Conservation (phyloP, 2,329 filamentous ascomycete species). For the Biscogniauxia sp. region DNA sequence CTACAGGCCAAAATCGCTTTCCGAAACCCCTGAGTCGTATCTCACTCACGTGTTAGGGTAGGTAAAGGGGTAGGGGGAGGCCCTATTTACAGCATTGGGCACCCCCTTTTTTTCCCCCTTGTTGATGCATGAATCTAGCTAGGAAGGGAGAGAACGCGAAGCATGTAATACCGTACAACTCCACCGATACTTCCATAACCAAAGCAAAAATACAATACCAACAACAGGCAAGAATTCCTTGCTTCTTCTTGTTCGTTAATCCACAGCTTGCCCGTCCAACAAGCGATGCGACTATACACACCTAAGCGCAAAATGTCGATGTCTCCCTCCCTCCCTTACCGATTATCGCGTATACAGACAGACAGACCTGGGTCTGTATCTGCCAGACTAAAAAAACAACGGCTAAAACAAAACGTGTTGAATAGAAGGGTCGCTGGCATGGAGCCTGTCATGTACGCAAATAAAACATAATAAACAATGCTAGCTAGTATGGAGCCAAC, state of each 20-base stretch:
- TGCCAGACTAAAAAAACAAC: not conserved
- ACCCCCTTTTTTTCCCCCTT: not conserved
- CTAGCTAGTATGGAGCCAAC: not conserved
- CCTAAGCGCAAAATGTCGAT: too few species aligned
- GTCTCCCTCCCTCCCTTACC: too few species aligned
- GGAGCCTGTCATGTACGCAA: not conserved
- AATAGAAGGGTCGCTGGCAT: not conserved
- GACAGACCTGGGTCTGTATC: not conserved
- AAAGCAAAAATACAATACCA: not conserved
- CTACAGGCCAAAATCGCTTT: conserved; percentile 27
- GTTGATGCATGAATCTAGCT: not conserved
- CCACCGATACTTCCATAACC: not conserved
- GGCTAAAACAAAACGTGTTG: not conserved
- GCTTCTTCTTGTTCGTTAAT: too few species aligned
- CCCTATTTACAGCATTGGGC: not conserved
- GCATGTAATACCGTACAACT: not conserved
- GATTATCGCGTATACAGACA: too few species aligned
- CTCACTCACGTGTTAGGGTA: not conserved
- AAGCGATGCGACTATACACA: too few species aligned
- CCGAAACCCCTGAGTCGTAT: conserved; percentile 16
- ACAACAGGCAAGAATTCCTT: not conserved
- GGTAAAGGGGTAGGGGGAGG: not conserved
- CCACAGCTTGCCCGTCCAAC: too few species aligned
- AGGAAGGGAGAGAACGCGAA: not conserved
- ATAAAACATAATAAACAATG: not conserved